phyloP scores from a whole-genome alignment of 2,329 filamentous ascomycete genomes.

The Aspergillus melleus region DNA sequence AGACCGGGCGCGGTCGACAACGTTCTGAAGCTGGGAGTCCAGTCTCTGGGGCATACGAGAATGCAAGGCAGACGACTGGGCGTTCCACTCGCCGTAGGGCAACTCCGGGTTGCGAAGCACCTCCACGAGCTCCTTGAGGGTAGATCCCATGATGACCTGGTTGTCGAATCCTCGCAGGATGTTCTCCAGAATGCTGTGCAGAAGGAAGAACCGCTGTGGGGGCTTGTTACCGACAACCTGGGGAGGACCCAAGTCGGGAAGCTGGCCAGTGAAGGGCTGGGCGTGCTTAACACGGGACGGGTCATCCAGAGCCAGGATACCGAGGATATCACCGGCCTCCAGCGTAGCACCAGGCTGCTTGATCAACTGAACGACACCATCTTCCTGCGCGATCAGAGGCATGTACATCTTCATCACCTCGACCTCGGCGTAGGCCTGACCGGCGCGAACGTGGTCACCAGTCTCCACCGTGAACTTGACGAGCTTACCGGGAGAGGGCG shows the following conservation, averaged over 20 bases:
- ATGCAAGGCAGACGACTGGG: conserved; percentile 94
- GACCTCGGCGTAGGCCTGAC: conserved; percentile 92
- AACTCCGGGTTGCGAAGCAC: conserved; percentile 87
- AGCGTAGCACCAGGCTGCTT: conserved; percentile 98
- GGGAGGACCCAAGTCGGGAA: conserved; percentile 82
- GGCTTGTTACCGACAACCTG: conserved; percentile 89
- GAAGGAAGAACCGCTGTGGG: conserved; percentile 77
- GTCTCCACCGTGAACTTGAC: conserved; percentile 98
- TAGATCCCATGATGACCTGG: conserved; percentile 88
- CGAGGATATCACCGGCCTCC: conserved; percentile 97
- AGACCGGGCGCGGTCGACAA: conserved; percentile 78
- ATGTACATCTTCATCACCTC: conserved; percentile 99
- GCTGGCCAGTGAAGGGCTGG: conserved; percentile 85
- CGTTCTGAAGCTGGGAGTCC: conserved; percentile 75
- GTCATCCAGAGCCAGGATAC: conserved; percentile 92
- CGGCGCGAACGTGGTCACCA: conserved; percentile 86
- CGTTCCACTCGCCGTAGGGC: conserved; percentile 94
- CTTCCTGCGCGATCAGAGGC: conserved; percentile 91
- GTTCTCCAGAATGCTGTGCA: conserved; percentile 76
- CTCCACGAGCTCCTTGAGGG: conserved; percentile 83
- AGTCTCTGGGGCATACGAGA: conserved; percentile 95
- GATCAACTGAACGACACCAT: conserved; percentile 95
- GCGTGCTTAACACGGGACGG: conserved; percentile 96
- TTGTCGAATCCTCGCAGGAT: conserved; percentile 96
- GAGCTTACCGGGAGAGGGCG: conserved; percentile 93